These are phyloP conservation scores for Arabidopsis lyrata DNA, from an alignment of 441 rosid species.

Conservation along the genomic window DNA sequence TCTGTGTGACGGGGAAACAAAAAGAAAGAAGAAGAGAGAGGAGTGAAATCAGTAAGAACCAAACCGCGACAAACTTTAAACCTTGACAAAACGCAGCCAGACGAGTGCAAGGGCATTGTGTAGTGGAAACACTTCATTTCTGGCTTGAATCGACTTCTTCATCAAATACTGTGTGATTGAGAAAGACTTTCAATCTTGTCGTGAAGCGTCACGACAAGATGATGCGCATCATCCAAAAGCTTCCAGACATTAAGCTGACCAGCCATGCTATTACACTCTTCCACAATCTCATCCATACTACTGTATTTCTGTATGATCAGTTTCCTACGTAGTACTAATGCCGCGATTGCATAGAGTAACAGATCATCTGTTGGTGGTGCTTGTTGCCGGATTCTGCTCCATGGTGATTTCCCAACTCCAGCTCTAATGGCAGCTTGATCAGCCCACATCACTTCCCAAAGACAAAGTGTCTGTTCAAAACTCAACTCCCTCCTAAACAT, in stretches of 20 bases:
- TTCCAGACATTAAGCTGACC: conserved; percentile 98
- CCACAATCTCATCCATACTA: conserved; percentile 96
- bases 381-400: conserved; percentile 81
- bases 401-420: conserved; percentile 81
- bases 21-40: conserved; percentile 15
- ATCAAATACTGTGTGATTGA: conserved; percentile 42
- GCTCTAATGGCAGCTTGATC: conserved; percentile 94
- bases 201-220: conserved; percentile 82
- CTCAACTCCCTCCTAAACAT: conserved; percentile 88
- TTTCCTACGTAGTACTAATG: conserved; percentile 88
- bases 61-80: conserved; percentile 29
- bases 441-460: conserved; percentile 99
- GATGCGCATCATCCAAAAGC: conserved; percentile 88
- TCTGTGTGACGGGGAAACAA: conserved; percentile 33
- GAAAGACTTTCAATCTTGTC: conserved; percentile 69
- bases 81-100: conserved; percentile 44
- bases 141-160: conserved; percentile 34
- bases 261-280: conserved; percentile 92
- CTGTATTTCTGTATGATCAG: conserved; percentile 80
- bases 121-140: conserved; percentile 44
- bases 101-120: conserved; percentile 42
- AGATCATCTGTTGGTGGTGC: conserved; percentile 92
- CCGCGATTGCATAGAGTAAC: conserved; percentile 87
- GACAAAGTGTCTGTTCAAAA: conserved; percentile 84
- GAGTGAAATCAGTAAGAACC: conserved; percentile 27